Conservation (phyloP, 257 asterid genomes). For the Gynochthodes officinalis region DNA sequence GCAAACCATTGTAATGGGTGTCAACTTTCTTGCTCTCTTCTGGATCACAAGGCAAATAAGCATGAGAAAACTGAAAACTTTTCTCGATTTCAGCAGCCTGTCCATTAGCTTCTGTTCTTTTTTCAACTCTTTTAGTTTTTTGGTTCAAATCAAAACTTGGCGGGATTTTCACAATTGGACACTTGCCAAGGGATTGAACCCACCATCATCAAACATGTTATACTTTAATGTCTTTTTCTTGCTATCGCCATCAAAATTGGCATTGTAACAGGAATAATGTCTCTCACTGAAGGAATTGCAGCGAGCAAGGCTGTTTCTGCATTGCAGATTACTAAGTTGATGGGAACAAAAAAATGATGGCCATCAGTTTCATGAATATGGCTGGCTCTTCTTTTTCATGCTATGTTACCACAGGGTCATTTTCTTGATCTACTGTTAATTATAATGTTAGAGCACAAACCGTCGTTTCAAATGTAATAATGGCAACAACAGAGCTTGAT, state of each 20-base stretch:
- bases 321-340: slow-evolving; percentile 83
- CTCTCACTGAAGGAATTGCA: slow-evolving; percentile 96
- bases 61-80: slow-evolving; percentile 58
- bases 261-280: slow-evolving; percentile 73
- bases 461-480: slow-evolving; percentile 72
- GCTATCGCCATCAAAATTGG: slow-evolving; percentile 81
- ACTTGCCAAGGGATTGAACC: slow-evolving; percentile 81
- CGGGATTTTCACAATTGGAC: slow-evolving; percentile 64
- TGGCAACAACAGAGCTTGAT: slow-evolving; percentile 78
- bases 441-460: slow-evolving; percentile 88
- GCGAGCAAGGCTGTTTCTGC: slow-evolving; percentile 91
- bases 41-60: slow-evolving; percentile 59
- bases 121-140: slow-evolving; percentile 63
- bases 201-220: slow-evolving; percentile 81
- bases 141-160: slow-evolving; percentile 55
- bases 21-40: slow-evolving; percentile 53
- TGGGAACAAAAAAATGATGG: slow-evolving; percentile 99
- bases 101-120: slow-evolving; percentile 71
- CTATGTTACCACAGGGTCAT: slow-evolving; percentile 78
- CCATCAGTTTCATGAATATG: slow-evolving; percentile 95
- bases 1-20: slow-evolving; percentile 75
- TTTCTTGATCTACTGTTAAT: slow-evolving; percentile 83
- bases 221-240: slow-evolving; percentile 49
- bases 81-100: slow-evolving; percentile 92
- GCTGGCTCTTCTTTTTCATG: slow-evolving; percentile 97